phyloP scores from a whole-genome alignment of 345 rosid genomes.

The Eucalyptus tenuipes region DNA sequence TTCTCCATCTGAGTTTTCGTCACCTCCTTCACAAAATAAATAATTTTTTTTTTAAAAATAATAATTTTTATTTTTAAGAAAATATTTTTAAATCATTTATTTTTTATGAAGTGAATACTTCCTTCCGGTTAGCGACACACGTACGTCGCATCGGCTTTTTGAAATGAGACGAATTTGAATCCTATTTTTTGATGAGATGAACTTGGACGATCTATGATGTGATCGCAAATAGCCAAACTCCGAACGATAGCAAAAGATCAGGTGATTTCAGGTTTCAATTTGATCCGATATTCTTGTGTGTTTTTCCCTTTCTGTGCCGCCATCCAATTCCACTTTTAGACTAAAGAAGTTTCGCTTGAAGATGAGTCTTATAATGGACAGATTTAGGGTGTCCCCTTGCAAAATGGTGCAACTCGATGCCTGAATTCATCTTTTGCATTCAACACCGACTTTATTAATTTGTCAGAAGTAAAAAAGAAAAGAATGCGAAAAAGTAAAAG shows the following conservation, averaged over 20 bases:
- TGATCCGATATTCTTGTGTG: background rate
- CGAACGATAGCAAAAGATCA: background rate
- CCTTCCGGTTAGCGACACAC: rapidly evolving
- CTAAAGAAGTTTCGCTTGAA: too few relatives aligned
- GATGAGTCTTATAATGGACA: background rate
- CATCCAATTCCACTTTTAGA: too few relatives aligned
- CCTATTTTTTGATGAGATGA: background rate
- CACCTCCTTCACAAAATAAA: background rate
- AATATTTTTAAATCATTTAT: too few relatives aligned
- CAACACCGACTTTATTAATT: background rate
- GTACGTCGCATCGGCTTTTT: background rate
- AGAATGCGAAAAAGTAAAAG: background rate
- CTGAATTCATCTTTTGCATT: background rate
- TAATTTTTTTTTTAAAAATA: too few relatives aligned
- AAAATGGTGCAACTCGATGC: background rate
- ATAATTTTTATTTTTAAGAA: too few relatives aligned
- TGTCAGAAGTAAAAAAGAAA: background rate
- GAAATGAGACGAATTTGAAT: too few relatives aligned
- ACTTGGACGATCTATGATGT: background rate
- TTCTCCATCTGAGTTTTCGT: background rate
- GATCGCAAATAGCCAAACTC: background rate
- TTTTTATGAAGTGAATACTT: too few relatives aligned
- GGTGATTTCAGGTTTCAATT: background rate
- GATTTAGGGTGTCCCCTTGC: background rate
- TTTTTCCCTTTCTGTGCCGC: too few relatives aligned